Conservation (phyloP, 2,329 filamentous ascomycete species). For the Canariomyces notabilis region DNA sequence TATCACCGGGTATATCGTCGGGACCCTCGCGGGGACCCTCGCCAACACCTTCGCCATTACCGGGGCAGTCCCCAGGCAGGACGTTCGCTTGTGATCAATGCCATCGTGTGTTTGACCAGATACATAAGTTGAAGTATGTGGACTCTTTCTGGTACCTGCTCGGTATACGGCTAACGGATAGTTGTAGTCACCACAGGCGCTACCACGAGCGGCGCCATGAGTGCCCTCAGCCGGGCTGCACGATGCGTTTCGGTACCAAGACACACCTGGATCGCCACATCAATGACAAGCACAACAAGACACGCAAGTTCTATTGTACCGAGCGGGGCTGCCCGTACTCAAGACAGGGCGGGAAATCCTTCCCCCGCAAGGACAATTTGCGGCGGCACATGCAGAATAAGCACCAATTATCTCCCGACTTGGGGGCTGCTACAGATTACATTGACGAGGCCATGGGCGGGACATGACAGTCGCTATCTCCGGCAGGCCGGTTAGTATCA, state of each 20-base stretch:
- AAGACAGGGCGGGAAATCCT: constrained; percentile 51
- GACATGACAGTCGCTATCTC: constrained; percentile 10
- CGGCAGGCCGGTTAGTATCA: too few species aligned
- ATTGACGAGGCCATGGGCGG: constrained; percentile 33
- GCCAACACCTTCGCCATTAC: constrained; percentile 10
- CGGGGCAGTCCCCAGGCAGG: constrained; percentile 24
- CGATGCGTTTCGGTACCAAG: constrained; percentile 55
- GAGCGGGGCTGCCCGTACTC: constrained; percentile 52
- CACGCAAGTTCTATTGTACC: constrained; percentile 55
- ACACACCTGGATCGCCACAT: constrained; percentile 58
- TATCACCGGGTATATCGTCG: constrained; percentile 3
- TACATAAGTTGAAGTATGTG: constrained; percentile 54
- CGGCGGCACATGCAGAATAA: constrained; percentile 58
- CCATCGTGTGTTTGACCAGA: constrained; percentile 48
- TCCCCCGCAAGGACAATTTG: constrained; percentile 60
- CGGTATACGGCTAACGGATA: constrained; percentile 18
- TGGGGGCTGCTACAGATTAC: constrained; percentile 39
- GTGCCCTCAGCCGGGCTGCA: constrained; percentile 42
- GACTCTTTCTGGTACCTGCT: not conserved
- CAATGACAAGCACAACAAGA: constrained; percentile 57
- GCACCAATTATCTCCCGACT: constrained; percentile 37
- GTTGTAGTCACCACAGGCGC: constrained; percentile 51
- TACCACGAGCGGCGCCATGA: constrained; percentile 54
- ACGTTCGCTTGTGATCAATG: constrained; percentile 39
- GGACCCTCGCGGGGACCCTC: constrained; percentile 25